Evolutionary conservation across 306 rosid species (phyloP), one percentile per base, ranked within the genome.

Genomic region (Clitoria ternatea): DNA sequence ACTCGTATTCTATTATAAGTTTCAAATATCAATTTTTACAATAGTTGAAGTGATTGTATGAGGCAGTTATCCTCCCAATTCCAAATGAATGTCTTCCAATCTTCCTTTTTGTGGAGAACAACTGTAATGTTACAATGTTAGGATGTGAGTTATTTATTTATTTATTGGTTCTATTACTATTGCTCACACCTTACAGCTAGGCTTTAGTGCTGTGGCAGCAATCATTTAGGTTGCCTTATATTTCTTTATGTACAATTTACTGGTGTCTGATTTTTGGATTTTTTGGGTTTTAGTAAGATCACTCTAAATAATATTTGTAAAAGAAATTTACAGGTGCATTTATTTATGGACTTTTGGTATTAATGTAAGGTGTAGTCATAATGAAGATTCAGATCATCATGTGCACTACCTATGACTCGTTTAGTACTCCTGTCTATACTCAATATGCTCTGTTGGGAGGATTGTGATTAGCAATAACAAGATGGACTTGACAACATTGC

Each of bases 401-500:
- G 48, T 42, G 62, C 62, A 44, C 27, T 66, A 13, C 69, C 57
- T 65, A 43, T 60, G 70, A 24, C 22, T 67, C 66, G 56, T 67
- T 62, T 55, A 55, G 24, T 14, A 73, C 63, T 44, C 61, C 27
- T 33, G 49, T 44, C 76, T 49, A 62, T 43, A 17, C 66, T 60
- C 72, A 64, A 18, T 42, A 45, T 66, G 71, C 37, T 71, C 29
- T 65, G 15, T 52, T 35, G 67, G 64, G 70, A 76, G 75, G 59
- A 76, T 32, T 71, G 49, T 54, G 27, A 55, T 49, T 65, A 32
- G 43, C 78, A 49, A 81, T 65, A 32, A 35, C 78, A 49, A 81
- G 63, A 56, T 45, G 72, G 70, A 30, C 79, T 59, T 62, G 63
- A 60, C 71, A 70, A 30, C 71, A 78, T 27, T 72, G 69, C 64